A percentile compares a stretch with the other conserved stretches of the same genome.
Conservation (phyloP, 495 filamentous ascomycete genomes). For the Penicillium pulvis region DNA sequence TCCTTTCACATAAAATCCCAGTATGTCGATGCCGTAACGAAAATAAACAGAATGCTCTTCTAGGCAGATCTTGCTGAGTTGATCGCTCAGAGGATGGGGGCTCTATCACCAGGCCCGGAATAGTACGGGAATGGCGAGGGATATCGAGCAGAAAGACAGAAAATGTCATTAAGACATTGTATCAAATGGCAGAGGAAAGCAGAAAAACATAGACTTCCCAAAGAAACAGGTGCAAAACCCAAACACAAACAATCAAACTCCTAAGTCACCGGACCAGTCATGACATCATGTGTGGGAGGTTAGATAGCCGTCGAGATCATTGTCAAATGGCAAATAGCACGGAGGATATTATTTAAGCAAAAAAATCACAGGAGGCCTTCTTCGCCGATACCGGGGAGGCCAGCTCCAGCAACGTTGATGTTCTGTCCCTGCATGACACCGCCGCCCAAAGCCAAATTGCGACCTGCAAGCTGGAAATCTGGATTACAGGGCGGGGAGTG, state of each 20-base stretch:
- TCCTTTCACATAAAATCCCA: slow-evolving; percentile 4
- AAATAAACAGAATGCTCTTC: slow-evolving; percentile 20
- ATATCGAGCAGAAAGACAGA: slow-evolving; percentile 25
- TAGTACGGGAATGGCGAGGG: slow-evolving; percentile 19
- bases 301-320: slow-evolving; percentile 24
- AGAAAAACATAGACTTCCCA: slow-evolving; percentile 8
- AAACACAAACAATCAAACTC: slow-evolving; percentile 23
- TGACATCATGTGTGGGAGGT: slow-evolving; percentile 13
- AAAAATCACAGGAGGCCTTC: slow-evolving; percentile 46
- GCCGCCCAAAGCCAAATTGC: slow-evolving; percentile 44
- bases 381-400: slow-evolving; percentile 54
- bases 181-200: slow-evolving; percentile 1
- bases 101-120: slow-evolving; percentile 25
- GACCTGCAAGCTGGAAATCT: slow-evolving; percentile 50
- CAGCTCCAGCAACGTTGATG: slow-evolving; percentile 54
- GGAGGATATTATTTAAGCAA: slow-evolving; percentile 24
- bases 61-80: slow-evolving; percentile 23
- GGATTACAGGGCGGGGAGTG: slow-evolving; percentile 74
- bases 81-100: slow-evolving; percentile 18
- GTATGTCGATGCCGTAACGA: slow-evolving; percentile 10
- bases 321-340: slow-evolving; percentile 23
- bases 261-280: slow-evolving; percentile 27
- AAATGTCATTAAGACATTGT: slow-evolving; percentile 6
- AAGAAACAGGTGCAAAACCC: slow-evolving; percentile 11
- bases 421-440: slow-evolving; percentile 55